These are phyloP conservation scores for Amphibolis antarctica DNA, from an alignment of 106 monocot genomes.

Conservation along the genomic window DNA sequence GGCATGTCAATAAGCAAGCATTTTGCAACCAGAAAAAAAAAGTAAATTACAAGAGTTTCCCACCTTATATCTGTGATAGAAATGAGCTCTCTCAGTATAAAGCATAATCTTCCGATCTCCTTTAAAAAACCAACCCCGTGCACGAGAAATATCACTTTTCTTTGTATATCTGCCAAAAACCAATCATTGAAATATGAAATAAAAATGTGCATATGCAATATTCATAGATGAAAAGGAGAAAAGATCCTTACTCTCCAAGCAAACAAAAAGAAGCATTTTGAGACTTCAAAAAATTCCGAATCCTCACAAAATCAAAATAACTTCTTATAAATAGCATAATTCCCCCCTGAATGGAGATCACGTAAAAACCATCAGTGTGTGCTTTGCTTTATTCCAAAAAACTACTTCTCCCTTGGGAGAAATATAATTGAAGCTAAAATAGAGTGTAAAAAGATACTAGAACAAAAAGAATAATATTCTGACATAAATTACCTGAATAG, in stretches of 20 bases:
- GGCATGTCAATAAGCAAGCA: too few species aligned
- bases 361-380: background rate
- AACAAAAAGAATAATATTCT: background rate
- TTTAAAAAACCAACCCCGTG: constrained; percentile 86
- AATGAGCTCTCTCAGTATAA: constrained; percentile 96
- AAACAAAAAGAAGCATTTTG: constrained; percentile 87
- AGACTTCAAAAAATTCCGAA: constrained; percentile 80
- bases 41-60: background rate
- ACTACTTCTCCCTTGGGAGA: background rate
- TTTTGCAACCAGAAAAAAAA: too few species aligned
- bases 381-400: background rate
- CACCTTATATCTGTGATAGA: constrained; percentile 98
- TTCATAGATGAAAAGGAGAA: too few species aligned
- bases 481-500: constrained; percentile 54
- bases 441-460: background rate
- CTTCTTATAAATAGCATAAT: constrained; percentile 77
- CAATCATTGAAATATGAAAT: too few species aligned
- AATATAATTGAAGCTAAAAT: background rate
- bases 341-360: constrained; percentile 54
- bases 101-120: constrained; percentile 87
- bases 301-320: constrained; percentile 82
- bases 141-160: constrained; percentile 87
- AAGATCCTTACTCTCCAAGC: constrained; percentile 75
- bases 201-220: too few species aligned
- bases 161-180: constrained; percentile 49